A percentile compares a stretch with the other conserved stretches of the same genome.
Evolutionary conservation across 1,284 basidiomycete species (phyloP).

Genomic region (Pisolithus thermaeus): DNA sequence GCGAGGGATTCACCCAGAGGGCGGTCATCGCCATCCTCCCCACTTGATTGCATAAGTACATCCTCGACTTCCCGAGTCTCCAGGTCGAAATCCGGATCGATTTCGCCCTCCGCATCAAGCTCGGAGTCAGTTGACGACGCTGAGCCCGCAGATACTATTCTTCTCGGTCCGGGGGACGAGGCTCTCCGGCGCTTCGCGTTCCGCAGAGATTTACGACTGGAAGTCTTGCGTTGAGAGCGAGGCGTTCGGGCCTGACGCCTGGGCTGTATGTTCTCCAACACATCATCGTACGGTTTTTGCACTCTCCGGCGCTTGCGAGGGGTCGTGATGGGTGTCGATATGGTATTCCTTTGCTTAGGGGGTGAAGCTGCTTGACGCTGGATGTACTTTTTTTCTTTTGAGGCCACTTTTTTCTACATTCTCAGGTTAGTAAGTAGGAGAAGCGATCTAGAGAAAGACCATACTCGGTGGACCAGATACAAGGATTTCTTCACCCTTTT

Average conservation of each 20-base stretch:
- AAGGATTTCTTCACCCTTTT: conserved; percentile 47
- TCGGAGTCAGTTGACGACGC: conserved; percentile 27
- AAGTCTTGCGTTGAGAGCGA: conserved; percentile 5
- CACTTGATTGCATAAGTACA: conserved; percentile 25
- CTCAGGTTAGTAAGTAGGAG: conserved; percentile 3
- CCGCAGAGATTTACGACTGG: conserved; percentile 6
- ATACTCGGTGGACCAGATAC: conserved; percentile 55
- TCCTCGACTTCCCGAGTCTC: conserved; percentile 25
- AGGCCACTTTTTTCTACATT: conserved; percentile 12
- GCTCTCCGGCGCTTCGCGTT: conserved; percentile 18
- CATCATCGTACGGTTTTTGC: conserved; percentile 5
- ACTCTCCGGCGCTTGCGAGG: conserved; percentile 23
- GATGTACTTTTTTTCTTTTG: conserved; percentile 19
- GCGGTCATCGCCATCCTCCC: conserved; percentile 19
- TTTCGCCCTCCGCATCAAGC: conserved; percentile 30
- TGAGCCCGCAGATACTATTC: conserved; percentile 12
- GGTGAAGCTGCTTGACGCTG: conserved; percentile 5
- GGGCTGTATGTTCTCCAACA: conserved; percentile 3
- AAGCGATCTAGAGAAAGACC: conserved; percentile 3
- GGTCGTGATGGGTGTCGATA: conserved; percentile 17
- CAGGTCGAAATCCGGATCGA: conserved; percentile 22
- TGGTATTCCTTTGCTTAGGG: conserved; percentile 3
- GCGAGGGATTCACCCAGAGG: too few relatives aligned
- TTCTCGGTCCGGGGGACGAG: conserved; percentile 24
- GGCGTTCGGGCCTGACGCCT: conserved; percentile 7